Percentiles rank a stretch among this genome's conserved stretches.
Conservation (phyloP, 768 basidiomycete genomes). For the Leccinum barrowsii region DNA sequence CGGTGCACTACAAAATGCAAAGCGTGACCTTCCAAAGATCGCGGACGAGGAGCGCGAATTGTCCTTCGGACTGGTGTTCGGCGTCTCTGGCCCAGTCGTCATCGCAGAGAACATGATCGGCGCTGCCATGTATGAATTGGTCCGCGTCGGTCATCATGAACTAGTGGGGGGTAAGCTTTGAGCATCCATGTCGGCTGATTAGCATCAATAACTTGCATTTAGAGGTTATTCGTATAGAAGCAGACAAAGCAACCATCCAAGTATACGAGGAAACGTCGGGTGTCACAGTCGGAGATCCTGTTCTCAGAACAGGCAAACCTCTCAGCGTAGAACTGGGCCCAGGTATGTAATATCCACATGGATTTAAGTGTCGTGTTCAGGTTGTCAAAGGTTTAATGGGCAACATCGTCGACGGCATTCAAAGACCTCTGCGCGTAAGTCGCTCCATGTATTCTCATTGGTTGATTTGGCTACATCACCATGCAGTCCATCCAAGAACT, state of each 20-base stretch:
- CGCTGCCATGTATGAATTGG: conserved; percentile 96
- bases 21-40: conserved; percentile 82
- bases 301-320: conserved; percentile 95
- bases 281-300: conserved; percentile 98
- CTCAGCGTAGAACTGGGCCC: conserved; percentile 97
- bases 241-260: conserved; percentile 97
- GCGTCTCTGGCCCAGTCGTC: conserved; percentile 98
- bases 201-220: conserved; percentile 14
- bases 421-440: conserved; percentile 83
- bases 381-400: conserved; percentile 79
- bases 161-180: conserved; percentile 80
- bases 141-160: conserved; percentile 97
- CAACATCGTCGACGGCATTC: conserved; percentile 99
- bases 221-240: conserved; percentile 99
- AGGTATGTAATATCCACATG: conserved; percentile 46
- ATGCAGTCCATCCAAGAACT: conserved; percentile 85
- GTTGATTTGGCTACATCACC: conserved; percentile 5
- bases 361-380: conserved; percentile 1
- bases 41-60: conserved; percentile 88
- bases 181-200: neutral
- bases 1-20: conserved; percentile 89
- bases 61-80: conserved; percentile 83
- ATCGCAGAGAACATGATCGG: conserved; percentile 94
- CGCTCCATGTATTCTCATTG: neutral
- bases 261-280: conserved; percentile 99